Conservation (phyloP, 495 filamentous ascomycete species). For the Jackrogersella multiformis region DNA sequence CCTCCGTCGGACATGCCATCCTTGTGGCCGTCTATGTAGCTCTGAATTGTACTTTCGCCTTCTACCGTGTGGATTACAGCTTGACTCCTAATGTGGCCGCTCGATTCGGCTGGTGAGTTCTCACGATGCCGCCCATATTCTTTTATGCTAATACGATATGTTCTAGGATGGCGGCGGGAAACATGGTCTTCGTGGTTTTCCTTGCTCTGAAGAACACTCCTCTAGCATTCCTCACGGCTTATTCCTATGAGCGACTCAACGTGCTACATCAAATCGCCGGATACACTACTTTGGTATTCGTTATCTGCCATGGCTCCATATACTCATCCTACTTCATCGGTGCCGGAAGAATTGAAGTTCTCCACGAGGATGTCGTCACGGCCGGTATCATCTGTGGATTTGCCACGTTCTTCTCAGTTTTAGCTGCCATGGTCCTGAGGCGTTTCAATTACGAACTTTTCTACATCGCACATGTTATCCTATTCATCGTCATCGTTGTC, state of each 20-base stretch:
- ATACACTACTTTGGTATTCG: slow-evolving; percentile 59
- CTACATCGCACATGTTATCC: slow-evolving; percentile 63
- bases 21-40: slow-evolving; percentile 59
- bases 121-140: background rate
- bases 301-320: slow-evolving; percentile 56
- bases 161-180: slow-evolving; percentile 62
- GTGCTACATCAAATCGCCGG: slow-evolving; percentile 67
- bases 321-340: slow-evolving; percentile 54
- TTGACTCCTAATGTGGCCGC: slow-evolving; percentile 45
- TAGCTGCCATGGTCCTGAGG: slow-evolving; percentile 54
- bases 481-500: slow-evolving; percentile 62
- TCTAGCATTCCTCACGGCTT: slow-evolving; percentile 63
- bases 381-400: slow-evolving; percentile 61
- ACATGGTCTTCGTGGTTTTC: slow-evolving; percentile 65
- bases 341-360: slow-evolving; percentile 33
- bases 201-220: slow-evolving; percentile 70
- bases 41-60: slow-evolving; percentile 60
- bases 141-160: slow-evolving; percentile 12
- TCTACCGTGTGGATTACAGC: slow-evolving; percentile 56
- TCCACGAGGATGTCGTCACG: slow-evolving; percentile 53
- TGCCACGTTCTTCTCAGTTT: slow-evolving; percentile 51
- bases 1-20: slow-evolving; percentile 59
- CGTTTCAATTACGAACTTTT: slow-evolving; percentile 66
- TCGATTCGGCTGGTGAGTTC: slow-evolving; percentile 62
- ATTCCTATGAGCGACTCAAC: slow-evolving; percentile 70